phyloP scores from a whole-genome alignment of 805 yeast species.

The Lachancea lanzarotensis region DNA sequence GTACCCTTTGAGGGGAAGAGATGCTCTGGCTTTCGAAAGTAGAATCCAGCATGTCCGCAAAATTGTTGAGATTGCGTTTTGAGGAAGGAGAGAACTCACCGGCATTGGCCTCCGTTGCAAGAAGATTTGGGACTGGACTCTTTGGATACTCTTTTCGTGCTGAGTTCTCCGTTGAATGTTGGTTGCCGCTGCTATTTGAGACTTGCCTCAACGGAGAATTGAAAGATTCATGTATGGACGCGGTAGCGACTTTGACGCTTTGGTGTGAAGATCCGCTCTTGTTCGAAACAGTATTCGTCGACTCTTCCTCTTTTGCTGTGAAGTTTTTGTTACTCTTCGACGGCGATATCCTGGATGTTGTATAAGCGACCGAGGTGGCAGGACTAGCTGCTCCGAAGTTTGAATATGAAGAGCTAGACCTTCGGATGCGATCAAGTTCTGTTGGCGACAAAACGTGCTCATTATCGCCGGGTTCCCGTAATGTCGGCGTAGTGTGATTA shows the following conservation, averaged over 20 bases:
- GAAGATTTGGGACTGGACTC: slow-evolving; percentile 5
- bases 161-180: neutral
- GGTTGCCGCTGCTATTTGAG: slow-evolving; percentile 6
- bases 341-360: slow-evolving; percentile 33
- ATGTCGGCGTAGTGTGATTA: neutral
- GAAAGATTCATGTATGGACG: slow-evolving; percentile 28
- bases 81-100: slow-evolving; percentile 28
- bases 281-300: neutral
- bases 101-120: slow-evolving; percentile 5
- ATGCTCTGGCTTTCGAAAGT: slow-evolving; percentile 12
- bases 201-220: slow-evolving; percentile 28
- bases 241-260: neutral
- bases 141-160: slow-evolving; percentile 4
- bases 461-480: neutral
- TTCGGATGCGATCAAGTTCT: slow-evolving; percentile 4
- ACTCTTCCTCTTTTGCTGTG: slow-evolving; percentile 10
- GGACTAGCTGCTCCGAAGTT: slow-evolving; percentile 20
- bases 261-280: neutral
- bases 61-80: slow-evolving; percentile 22
- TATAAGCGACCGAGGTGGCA: slow-evolving; percentile 32
- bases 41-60: slow-evolving; percentile 23
- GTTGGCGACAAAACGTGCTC: slow-evolving; percentile 3
- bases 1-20: neutral
- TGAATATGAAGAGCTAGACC: slow-evolving; percentile 7
- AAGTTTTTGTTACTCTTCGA: slow-evolving; percentile 2